phyloP scores from a whole-genome alignment of 73 alveolate genomes.

The Tetrahymena elliotti region DNA sequence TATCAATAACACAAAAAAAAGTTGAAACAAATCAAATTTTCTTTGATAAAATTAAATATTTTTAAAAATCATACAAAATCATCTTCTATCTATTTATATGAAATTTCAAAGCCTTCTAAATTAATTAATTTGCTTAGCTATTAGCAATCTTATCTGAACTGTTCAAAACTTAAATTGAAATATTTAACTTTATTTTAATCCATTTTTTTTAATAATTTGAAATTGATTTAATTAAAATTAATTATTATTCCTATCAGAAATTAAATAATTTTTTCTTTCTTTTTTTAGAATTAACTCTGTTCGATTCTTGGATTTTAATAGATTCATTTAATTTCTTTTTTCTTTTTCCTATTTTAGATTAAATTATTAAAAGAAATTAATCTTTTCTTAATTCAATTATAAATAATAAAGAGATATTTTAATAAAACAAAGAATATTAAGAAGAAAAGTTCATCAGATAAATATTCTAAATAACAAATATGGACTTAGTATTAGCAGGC shows the following conservation, averaged over 20 bases:
- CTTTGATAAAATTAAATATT: too few species aligned
- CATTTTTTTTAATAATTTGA: background rate
- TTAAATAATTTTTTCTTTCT: background rate
- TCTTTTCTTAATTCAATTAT: too few species aligned
- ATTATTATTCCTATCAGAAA: background rate
- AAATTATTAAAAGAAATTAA: background rate
- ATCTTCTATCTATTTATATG: background rate
- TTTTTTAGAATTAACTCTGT: too few species aligned
- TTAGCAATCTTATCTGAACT: background rate
- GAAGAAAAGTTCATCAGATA: background rate
- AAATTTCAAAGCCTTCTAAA: background rate
- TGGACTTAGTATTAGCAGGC: background rate
- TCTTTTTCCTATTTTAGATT: too few species aligned
- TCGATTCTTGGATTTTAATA: background rate
- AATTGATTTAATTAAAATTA: background rate
- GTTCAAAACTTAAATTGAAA: background rate
- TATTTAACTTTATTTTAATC: background rate
- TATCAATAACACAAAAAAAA: too few species aligned
- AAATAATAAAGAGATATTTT: too few species aligned
- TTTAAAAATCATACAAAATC: background rate
- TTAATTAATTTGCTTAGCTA: background rate
- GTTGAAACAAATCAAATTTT: too few species aligned
- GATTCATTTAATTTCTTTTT: background rate
- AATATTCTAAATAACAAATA: background rate
- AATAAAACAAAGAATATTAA: background rate